Evolutionary conservation across 495 filamentous ascomycete genomes (phyloP).

Genomic region (Xanthoparmelia taractica): DNA sequence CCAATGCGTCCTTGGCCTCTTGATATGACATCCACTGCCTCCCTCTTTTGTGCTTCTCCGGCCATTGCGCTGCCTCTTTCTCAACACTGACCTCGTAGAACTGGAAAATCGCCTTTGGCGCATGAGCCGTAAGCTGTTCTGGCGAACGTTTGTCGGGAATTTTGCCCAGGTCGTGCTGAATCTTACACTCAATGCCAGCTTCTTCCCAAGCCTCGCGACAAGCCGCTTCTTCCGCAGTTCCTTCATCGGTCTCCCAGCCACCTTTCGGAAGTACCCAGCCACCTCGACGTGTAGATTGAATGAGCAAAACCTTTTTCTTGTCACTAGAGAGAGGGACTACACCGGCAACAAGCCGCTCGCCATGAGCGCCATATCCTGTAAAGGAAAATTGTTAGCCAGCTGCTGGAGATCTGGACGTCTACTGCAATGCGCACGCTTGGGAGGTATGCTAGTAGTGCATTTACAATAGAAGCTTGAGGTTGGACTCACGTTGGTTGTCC

Average conservation of each 20-base stretch:
- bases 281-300: slow-evolving; percentile 78
- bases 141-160: slow-evolving; percentile 70
- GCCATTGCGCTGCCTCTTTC: slow-evolving; percentile 78
- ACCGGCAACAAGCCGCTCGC: slow-evolving; percentile 91
- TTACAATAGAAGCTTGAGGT: neutral
- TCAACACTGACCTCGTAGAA: slow-evolving; percentile 85
- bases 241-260: slow-evolving; percentile 93
- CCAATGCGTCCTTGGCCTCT: slow-evolving; percentile 69
- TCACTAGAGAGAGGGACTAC: slow-evolving; percentile 75
- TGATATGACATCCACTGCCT: slow-evolving; percentile 82
- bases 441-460: neutral
- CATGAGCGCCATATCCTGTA: slow-evolving; percentile 80
- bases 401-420: neutral
- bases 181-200: slow-evolving; percentile 77
- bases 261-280: slow-evolving; percentile 97
- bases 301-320: slow-evolving; percentile 77
- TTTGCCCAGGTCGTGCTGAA: slow-evolving; percentile 74
- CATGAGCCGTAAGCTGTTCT: slow-evolving; percentile 48
- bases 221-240: slow-evolving; percentile 57
- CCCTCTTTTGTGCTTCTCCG: slow-evolving; percentile 84
- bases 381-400: slow-evolving; percentile 11
- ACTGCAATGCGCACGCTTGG: neutral
- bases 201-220: slow-evolving; percentile 95
- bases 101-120: slow-evolving; percentile 70
- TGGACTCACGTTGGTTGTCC: slow-evolving; percentile 44